These are phyloP conservation scores for Priceomyces haplophilus DNA, from an alignment of 805 yeast genomes.

Conservation along the genomic window DNA sequence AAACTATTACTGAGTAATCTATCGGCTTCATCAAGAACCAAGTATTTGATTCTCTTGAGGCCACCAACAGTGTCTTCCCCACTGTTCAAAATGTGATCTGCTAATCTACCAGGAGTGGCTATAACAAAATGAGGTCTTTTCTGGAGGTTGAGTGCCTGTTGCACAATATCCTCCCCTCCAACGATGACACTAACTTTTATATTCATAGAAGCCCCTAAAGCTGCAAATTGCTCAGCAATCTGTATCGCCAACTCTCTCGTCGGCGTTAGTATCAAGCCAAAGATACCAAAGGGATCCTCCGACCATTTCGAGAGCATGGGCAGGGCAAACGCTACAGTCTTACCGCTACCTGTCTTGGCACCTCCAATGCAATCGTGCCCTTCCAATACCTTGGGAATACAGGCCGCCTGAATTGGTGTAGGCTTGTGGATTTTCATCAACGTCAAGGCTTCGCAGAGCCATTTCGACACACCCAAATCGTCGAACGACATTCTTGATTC, in stretches of 20 bases:
- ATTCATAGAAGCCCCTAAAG: conserved; percentile 87
- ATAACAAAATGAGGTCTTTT: conserved; percentile 88
- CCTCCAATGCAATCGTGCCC: conserved; percentile 97
- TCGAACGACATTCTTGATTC: conserved; percentile 41
- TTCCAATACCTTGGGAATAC: conserved; percentile 79
- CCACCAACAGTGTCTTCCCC: conserved; percentile 88
- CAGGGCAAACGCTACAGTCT: conserved; percentile 96
- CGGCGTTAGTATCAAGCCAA: conserved; percentile 86
- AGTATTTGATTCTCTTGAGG: conserved; percentile 67
- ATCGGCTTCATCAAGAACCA: conserved; percentile 96
- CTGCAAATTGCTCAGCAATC: conserved; percentile 94
- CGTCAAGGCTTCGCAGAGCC: conserved; percentile 78
- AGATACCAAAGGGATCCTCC: conserved; percentile 90
- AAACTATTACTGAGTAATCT: conserved; percentile 81
- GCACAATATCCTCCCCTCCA: conserved; percentile 94
- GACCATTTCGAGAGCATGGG: conserved; percentile 96
- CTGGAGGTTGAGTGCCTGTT: conserved; percentile 79
- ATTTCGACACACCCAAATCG: conserved; percentile 72
- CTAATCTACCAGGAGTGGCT: conserved; percentile 96
- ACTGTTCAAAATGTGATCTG: conserved; percentile 82
- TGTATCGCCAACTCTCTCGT: conserved; percentile 93
- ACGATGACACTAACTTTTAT: conserved; percentile 79
- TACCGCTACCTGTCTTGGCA: conserved; percentile 97
- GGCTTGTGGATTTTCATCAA: conserved; percentile 84
- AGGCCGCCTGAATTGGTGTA: conserved; percentile 80